Conservation (phyloP, 352 stramenopile species). For the Globisporangium acanthophoron region DNA sequence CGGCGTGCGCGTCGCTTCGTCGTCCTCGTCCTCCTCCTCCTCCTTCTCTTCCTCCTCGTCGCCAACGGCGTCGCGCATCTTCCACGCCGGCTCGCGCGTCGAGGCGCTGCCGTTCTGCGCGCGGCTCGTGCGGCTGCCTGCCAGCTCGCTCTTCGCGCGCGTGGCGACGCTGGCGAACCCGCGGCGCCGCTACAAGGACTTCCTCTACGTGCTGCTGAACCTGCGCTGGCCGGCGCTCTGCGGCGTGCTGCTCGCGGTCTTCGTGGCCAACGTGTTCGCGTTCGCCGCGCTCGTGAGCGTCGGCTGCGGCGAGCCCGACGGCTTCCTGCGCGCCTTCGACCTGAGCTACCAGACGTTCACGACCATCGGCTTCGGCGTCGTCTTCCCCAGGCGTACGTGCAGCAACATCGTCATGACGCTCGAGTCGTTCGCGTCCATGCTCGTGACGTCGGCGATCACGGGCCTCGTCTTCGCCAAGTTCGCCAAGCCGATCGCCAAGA, state of each 20-base stretch:
- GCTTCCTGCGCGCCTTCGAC: constrained; percentile 60
- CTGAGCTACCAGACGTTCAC: constrained; percentile 84
- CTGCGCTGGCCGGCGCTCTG: constrained; percentile 74
- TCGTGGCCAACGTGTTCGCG: constrained; percentile 57
- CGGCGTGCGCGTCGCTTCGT: constrained; percentile 45
- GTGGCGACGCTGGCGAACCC: constrained; percentile 59
- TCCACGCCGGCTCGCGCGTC: constrained; percentile 58
- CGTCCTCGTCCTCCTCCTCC: not conserved
- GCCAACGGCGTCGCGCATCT: constrained; percentile 27
- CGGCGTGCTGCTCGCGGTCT: constrained; percentile 49
- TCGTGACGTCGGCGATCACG: constrained; percentile 71
- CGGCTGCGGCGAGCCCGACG: constrained; percentile 44
- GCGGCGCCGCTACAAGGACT: constrained; percentile 73
- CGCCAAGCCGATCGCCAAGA: constrained; percentile 66
- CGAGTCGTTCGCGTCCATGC: constrained; percentile 79
- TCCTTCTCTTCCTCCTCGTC: too few relatives aligned
- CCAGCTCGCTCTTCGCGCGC: constrained; percentile 68
- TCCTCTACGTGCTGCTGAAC: constrained; percentile 79
- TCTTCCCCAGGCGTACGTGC: constrained; percentile 62
- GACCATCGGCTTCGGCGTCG: constrained; percentile 77
- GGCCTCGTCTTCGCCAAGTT: constrained; percentile 85
- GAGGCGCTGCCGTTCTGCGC: constrained; percentile 66
- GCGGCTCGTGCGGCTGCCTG: constrained; percentile 57
- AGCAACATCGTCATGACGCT: constrained; percentile 66
- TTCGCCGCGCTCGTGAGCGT: constrained; percentile 45